These are phyloP conservation scores for Marvania coccoides DNA, from an alignment of 139 green algal species.

Conservation along the genomic window DNA sequence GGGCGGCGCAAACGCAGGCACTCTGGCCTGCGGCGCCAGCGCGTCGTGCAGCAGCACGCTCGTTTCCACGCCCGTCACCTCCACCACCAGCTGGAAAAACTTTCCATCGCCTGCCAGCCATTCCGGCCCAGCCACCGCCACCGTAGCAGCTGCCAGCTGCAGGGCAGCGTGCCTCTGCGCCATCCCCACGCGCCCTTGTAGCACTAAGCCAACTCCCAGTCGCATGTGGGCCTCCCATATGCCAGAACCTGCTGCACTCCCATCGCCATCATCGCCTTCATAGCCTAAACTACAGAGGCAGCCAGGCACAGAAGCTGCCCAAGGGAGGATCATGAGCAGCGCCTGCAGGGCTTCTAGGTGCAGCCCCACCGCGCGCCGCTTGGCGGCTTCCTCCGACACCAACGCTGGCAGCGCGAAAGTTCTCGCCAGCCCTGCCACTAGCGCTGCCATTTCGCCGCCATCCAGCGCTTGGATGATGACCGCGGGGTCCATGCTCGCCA, in stretches of 20 bases:
- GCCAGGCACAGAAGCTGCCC: too few relatives aligned
- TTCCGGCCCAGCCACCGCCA: slow-evolving; percentile 20
- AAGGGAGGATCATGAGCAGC: slow-evolving; percentile 49
- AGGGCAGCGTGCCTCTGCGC: slow-evolving; percentile 49
- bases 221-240: slow-evolving; percentile 32
- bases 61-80: slow-evolving; percentile 40
- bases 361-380: slow-evolving; percentile 1
- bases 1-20: too few relatives aligned
- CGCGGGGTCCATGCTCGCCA: not conserved
- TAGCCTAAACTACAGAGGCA: too few relatives aligned
- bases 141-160: slow-evolving; percentile 37
- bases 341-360: slow-evolving; percentile 55
- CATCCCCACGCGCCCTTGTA: slow-evolving; percentile 18
- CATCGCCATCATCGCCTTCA: too few relatives aligned
- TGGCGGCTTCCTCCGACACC: not conserved
- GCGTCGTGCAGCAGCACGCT: slow-evolving; percentile 44
- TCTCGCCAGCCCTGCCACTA: slow-evolving; percentile 6
- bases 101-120: slow-evolving; percentile 36
- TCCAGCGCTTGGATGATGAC: not conserved
- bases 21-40: slow-evolving; percentile 11
- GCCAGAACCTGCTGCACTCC: not conserved
- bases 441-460: not conserved
- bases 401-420: slow-evolving; percentile 12
- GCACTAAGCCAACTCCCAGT: slow-evolving; percentile 23
- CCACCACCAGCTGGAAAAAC: slow-evolving; percentile 42